Evolutionary conservation across 2,329 filamentous ascomycete species (phyloP), one percentile per base, ranked within the genome.

Genomic region (Colletotrichum camelliae): DNA sequence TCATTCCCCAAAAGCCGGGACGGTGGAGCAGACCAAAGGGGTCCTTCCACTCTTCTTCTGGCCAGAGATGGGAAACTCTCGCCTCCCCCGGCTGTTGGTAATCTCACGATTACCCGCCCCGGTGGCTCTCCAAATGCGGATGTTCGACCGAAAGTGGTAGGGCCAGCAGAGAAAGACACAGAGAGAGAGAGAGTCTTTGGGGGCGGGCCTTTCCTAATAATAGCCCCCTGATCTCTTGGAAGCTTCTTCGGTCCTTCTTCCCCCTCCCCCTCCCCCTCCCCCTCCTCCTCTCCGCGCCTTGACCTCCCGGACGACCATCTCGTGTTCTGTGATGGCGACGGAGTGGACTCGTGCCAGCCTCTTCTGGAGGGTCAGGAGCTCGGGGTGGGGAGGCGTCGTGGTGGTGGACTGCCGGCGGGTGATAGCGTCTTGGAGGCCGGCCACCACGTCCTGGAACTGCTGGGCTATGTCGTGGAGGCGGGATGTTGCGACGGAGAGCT

Each of bases 381-480:
- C 61, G 35, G 61, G 33, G 21, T 24, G 55, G 55, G 55, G 18
- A n/a, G 43, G n/a, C n/a, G 43, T 61, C 4, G 29, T 31, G n/a
- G 58, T 8, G 31, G 58, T 2, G 31, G 27, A 35, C n/a, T 43
- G 61, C 33, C 13, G 21, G 7, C 35, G 35, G 21, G 33, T 8
- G 61, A 64, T 39, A 21, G 21, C 31, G 21, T 39, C 83, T 55
- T 82, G 80, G 52, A 83, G 79, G 33, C 82, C 81, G 7, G 83
- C 83, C 5, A 86, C 84, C 55, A 85, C 81, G 58, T 85, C 83
- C 67, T 85, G 83, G 37, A 86, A 64, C 61, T 64, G 33, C 21
- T 39, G 35, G 35, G 24, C n/a, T 27, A 35, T 39, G 61, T 64
- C 60, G 60, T 64, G 21, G 29, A 39, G 61, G 33, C 31, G 35